phyloP scores from a whole-genome alignment of 495 filamentous ascomycete species.

The Penicillium egyptiacum region DNA sequence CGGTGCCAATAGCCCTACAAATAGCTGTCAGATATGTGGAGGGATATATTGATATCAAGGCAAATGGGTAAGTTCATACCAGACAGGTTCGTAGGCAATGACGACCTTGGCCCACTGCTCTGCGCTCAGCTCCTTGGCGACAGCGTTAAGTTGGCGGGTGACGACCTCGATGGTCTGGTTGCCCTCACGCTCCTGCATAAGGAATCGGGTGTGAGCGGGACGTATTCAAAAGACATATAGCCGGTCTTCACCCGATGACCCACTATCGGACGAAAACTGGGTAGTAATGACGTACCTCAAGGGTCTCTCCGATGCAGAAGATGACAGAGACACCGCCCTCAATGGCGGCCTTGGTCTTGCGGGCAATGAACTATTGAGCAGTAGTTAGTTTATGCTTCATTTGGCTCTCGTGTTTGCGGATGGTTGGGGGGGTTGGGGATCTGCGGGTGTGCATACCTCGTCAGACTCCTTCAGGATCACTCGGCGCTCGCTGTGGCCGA shows the following conservation, averaged over 20 bases:
- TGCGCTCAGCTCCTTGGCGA: slow-evolving; percentile 59
- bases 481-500: slow-evolving; percentile 92
- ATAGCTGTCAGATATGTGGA: slow-evolving; percentile 11
- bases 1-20: slow-evolving; percentile 84
- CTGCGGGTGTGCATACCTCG: slow-evolving; percentile 43
- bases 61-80: slow-evolving; percentile 47
- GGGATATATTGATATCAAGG: neutral
- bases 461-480: slow-evolving; percentile 83
- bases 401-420: neutral
- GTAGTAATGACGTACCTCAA: slow-evolving; percentile 57
- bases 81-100: slow-evolving; percentile 98
- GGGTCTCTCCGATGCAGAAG: slow-evolving; percentile 91
- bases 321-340: slow-evolving; percentile 87
- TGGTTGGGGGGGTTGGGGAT: neutral
- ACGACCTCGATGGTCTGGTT: slow-evolving; percentile 89
- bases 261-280: slow-evolving; percentile 31
- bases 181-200: slow-evolving; percentile 72
- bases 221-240: slow-evolving; percentile 15
- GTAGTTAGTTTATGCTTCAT: slow-evolving; percentile 2
- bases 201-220: slow-evolving; percentile 32
- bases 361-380: slow-evolving; percentile 65
- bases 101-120: slow-evolving; percentile 91
- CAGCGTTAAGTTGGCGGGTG: slow-evolving; percentile 70
- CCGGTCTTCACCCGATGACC: slow-evolving; percentile 25
- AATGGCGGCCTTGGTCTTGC: slow-evolving; percentile 88